These are phyloP conservation scores for Ustilago tritici DNA, from an alignment of 1,284 basidiomycete genomes.

Conservation along the genomic window DNA sequence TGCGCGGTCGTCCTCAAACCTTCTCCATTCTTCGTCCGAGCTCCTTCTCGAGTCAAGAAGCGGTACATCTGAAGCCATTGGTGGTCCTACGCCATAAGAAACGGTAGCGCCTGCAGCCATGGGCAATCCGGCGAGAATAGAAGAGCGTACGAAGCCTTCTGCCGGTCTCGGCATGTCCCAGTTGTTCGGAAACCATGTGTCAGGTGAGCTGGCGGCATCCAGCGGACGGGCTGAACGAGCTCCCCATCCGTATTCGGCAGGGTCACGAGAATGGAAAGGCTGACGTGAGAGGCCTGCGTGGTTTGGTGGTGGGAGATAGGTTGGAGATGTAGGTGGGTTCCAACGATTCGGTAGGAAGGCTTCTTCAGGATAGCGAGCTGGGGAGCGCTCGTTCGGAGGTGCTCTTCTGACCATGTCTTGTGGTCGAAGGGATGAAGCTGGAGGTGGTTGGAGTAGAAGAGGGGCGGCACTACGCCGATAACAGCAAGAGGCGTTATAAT, in stretches of 20 bases:
- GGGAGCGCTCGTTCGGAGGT: conserved; percentile 7
- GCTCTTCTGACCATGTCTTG: conserved; percentile 15
- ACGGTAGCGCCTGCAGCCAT: conserved; percentile 1
- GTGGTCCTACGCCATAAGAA: not conserved
- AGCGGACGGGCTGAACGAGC: conserved; percentile 5
- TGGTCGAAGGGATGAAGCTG: not conserved
- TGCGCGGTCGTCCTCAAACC: conserved; percentile 9
- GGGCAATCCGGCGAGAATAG: conserved; percentile 7
- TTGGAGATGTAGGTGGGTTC: conserved; percentile 10
- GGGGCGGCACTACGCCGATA: not conserved
- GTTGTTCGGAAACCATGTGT: conserved; percentile 7
- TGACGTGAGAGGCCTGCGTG: conserved; percentile 32
- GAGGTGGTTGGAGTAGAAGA: not conserved
- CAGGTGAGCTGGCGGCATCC: not conserved
- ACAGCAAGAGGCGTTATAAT: not conserved
- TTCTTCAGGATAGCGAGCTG: conserved; percentile 7
- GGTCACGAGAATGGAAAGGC: conserved; percentile 16
- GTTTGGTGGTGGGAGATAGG: not conserved
- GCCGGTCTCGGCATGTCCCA: conserved; percentile 1
- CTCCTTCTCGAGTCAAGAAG: conserved; percentile 4
- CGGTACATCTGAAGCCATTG: not conserved
- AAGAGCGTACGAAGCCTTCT: not conserved
- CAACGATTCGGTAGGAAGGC: not conserved
- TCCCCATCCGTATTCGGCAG: conserved; percentile 16
- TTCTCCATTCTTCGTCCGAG: conserved; percentile 32